Conservation (phyloP, 108 stramenopile genomes). For the Poteriospumella lacustris region DNA sequence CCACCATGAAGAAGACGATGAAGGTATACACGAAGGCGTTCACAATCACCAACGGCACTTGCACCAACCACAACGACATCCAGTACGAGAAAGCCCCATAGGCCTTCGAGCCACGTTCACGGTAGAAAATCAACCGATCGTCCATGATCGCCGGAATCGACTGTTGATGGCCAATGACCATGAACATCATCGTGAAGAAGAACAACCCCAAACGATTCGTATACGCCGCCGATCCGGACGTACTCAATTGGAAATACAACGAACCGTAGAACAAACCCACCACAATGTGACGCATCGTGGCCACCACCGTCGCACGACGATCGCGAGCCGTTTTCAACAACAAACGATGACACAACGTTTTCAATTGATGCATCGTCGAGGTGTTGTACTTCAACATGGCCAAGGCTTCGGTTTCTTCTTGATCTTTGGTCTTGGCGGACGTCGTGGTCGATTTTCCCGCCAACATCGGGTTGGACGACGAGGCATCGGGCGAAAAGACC, state of each 20-base stretch:
- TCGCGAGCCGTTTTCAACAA: neutral
- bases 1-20: constrained; percentile 45
- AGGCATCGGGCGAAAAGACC: too few species aligned
- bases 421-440: neutral
- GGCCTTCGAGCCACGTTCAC: constrained; percentile 44
- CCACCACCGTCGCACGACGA: neutral
- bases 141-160: constrained; percentile 20
- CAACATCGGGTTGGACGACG: too few species aligned
- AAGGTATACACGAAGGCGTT: constrained; percentile 38
- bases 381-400: neutral
- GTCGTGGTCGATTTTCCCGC: too few species aligned
- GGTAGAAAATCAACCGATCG: constrained; percentile 49
- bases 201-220: neutral
- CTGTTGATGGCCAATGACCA: constrained; percentile 23
- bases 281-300: neutral
- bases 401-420: neutral
- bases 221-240: neutral
- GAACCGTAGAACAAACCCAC: constrained; percentile 27
- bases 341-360: neutral
- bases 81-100: constrained; percentile 47
- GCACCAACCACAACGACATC: constrained; percentile 21
- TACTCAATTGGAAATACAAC: constrained; percentile 11
- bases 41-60: constrained; percentile 34
- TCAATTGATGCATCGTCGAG: neutral
- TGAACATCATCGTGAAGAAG: constrained; percentile 30